These are phyloP conservation scores for Hypoxylon sp. DNA, from an alignment of 2,329 filamentous ascomycete genomes.

Conservation along the genomic window DNA sequence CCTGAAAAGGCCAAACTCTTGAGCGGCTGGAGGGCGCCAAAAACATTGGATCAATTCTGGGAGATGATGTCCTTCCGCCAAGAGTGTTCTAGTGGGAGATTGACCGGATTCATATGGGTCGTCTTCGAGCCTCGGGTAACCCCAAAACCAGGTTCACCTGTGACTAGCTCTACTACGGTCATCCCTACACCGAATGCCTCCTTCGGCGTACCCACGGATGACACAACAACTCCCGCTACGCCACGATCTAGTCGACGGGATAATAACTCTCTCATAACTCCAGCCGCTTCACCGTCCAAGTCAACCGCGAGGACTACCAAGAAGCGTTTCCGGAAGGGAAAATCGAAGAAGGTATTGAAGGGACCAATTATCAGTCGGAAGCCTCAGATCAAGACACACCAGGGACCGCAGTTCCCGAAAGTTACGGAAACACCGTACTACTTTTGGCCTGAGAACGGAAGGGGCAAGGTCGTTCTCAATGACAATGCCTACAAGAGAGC, in stretches of 20 bases:
- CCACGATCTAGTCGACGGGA: slow-evolving; percentile 28
- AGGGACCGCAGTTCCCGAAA: slow-evolving; percentile 65
- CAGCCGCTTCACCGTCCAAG: slow-evolving; percentile 54
- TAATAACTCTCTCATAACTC: slow-evolving; percentile 47
- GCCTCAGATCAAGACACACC: slow-evolving; percentile 74
- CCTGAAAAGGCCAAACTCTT: slow-evolving; percentile 67
- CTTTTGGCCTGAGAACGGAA: slow-evolving; percentile 72
- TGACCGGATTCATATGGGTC: slow-evolving; percentile 96
- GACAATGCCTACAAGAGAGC: slow-evolving; percentile 76
- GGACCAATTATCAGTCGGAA: slow-evolving; percentile 75
- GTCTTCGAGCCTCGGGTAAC: slow-evolving; percentile 74
- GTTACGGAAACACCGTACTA: slow-evolving; percentile 73
- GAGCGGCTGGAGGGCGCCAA: slow-evolving; percentile 86
- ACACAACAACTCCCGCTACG: slow-evolving; percentile 40
- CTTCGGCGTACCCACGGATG: slow-evolving; percentile 49
- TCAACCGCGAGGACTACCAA: slow-evolving; percentile 46
- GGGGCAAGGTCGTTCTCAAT: slow-evolving; percentile 75
- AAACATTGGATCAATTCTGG: slow-evolving; percentile 93
- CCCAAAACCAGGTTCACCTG: slow-evolving; percentile 24
- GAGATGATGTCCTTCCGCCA: slow-evolving; percentile 98
- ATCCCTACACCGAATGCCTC: slow-evolving; percentile 53
- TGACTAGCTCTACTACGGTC: slow-evolving; percentile 11
- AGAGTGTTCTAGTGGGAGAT: slow-evolving; percentile 91
- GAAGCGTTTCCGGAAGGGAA: slow-evolving; percentile 56
- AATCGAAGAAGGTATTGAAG: slow-evolving; percentile 64